Evolutionary conservation across 202 grass and related monocot genomes (phyloP).

Genomic region (Panicum virgatum): DNA sequence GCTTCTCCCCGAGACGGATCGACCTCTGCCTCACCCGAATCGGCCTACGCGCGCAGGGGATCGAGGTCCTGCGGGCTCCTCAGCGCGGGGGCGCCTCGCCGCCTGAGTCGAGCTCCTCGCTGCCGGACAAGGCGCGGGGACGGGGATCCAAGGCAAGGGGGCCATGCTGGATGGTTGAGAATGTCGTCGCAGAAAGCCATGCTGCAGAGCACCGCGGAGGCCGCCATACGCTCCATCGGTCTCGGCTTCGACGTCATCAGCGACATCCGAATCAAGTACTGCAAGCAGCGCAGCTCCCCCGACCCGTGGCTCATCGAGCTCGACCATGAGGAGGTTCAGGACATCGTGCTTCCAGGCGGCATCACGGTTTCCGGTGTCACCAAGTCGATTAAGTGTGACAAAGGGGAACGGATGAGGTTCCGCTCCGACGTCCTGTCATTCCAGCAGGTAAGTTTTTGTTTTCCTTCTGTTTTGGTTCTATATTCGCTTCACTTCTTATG

Average conservation of each 20-base stretch:
- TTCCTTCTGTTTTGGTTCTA: not conserved
- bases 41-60: not conserved
- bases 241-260: slow-evolving; percentile 77
- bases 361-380: slow-evolving; percentile 52
- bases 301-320: slow-evolving; percentile 81
- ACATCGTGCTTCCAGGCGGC: slow-evolving; percentile 73
- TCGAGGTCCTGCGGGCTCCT: not conserved
- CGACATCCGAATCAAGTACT: slow-evolving; percentile 80
- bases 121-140: not conserved
- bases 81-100: not conserved
- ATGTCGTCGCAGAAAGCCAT: slow-evolving; percentile 63
- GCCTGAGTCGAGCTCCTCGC: not conserved
- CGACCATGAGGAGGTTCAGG: slow-evolving; percentile 50
- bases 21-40: not conserved
- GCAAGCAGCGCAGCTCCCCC: slow-evolving; percentile 54
- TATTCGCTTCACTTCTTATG: not conserved
- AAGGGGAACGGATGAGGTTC: slow-evolving; percentile 82
- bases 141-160: not conserved
- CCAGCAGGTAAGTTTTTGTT: slow-evolving; percentile 62
- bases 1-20: not conserved
- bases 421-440: slow-evolving; percentile 89
- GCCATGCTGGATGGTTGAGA: not conserved
- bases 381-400: slow-evolving; percentile 84
- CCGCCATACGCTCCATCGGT: slow-evolving; percentile 69
- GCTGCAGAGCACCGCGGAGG: slow-evolving; percentile 44